Base-by-base conservation (phyloP, 345 rosid species). In the Citrus mangshanensis region DNA sequence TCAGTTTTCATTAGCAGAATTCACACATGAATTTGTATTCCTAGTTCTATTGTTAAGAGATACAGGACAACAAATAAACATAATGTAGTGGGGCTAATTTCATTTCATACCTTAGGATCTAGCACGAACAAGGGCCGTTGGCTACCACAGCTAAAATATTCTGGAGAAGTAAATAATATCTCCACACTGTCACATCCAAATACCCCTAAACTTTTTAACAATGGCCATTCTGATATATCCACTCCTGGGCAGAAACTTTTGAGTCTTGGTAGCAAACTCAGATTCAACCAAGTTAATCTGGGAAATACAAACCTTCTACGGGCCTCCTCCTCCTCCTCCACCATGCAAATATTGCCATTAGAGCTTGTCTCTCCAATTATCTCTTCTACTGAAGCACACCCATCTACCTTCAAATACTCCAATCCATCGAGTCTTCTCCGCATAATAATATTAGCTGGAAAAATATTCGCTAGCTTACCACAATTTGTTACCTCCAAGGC, bases 301-400 rank as follows among this genome's bases (percentile, higher is more conserved):
- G 40, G 69, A 64, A 80, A 42, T 54, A 13, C 38, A n/a, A 69
- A 68, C 49, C 68, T 8, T 2, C 40, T 56, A 64, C 19, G 19
- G 13, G 28, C 51, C 24, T 34, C 13, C 27, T 30, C 73, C 12
- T 10, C 6, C 27, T 42, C 73, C 12, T 10, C 65, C 54, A 16
- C 6, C 38, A 10, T 19, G 9, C 67, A 51, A n/a, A 25, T 16
- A 51, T 51, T 21, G 63, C 63, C 10, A 3, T 7, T 59, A 22
- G 4, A 4, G 38, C 7, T 5, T 2, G 9, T 74, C 3, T 0
- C 42, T 3, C 4, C 24, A 32, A 80, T 46, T 58, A 84, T 58
- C 21, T 75, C 80, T 65, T 84, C 81, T 42, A 80, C 9, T 75
- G 70, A 75, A 32, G 22, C 42, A 12, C 40, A 64, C 14, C 14